Evolutionary conservation across 208 protist species (phyloP), one percentile per base, ranked within the genome.

Genomic region (Novymonas esmeraldas): DNA sequence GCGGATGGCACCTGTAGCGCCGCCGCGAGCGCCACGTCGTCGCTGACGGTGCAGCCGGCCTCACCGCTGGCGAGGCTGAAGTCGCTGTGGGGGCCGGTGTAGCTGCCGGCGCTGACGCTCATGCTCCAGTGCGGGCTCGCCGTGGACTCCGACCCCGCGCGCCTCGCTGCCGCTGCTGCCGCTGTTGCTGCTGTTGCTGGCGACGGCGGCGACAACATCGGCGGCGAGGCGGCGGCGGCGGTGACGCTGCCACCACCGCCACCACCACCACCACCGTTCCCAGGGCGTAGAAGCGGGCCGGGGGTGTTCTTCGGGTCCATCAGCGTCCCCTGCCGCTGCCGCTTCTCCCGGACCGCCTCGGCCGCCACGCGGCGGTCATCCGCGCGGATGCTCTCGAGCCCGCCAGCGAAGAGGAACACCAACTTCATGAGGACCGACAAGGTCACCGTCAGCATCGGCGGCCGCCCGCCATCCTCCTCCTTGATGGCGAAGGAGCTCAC

Each of bases 321-420:
- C 2, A 39, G 51, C 20, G 3, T 9, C n/a, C 7, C 44, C 1
- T 20, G 41, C 24, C 42, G 52, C n/a, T 29, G 20, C 39, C 22
- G 69, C 48, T 67, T 61, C 28, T 75, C 61, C 33, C 20, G 5
- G 31, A 75, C 6, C 22, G 61, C 64, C n/a, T 60, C 26, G 3
- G 59, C 52, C n/a, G 69, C 52, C 22, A 52, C 18, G 14, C 76
- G 70, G 11, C 73, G 74, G 36, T 90, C 84, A 39, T 90, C 84
- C 1, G 84, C 84, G 41, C 69, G 65, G 74, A 90, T 90, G 64
- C 70, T 84, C 59, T 56, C 70, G 59, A 82, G 64, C 11, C 84
- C 84, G 22, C 84, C 84, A 18, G 84, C 80, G 62, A 90, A 86
- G 31, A 90, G 69, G 50, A 79, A 87, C 39, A 90, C 64, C 16